Evolutionary conservation across 768 basidiomycete species (phyloP), one percentile per base, ranked within the genome.

Genomic region (Collybia sp.): DNA sequence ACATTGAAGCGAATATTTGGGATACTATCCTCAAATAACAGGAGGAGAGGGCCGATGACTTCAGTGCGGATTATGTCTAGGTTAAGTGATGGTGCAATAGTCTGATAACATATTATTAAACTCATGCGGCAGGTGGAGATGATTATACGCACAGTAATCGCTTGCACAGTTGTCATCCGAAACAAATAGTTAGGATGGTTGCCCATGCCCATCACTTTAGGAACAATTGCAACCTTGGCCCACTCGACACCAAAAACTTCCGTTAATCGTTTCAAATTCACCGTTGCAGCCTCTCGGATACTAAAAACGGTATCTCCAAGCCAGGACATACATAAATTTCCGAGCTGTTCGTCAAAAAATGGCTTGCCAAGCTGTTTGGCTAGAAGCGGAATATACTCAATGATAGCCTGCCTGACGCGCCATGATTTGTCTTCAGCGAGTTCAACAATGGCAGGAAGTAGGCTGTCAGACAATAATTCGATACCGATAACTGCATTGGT

Each of bases 1-100:
- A 98, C 94, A 63, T 98, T 98, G 77, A 99, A 99, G 32, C 96
- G 90, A 64, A 99, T 98, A 67, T 99, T 99, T 44, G 96, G 96
- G 61, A 99, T 98, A 10, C 90, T 83, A 62, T 99, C 96, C 43
- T 75, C 73, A 12, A 89, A 83, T 38, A 99, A 80, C 48, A 83
- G 76, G 47, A 95, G 69, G 42, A 98, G 78, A 33, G 88, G 85
- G 17, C 83, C 82, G 50, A 97, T 80, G 56, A 98, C 86, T 43
- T 89, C 87, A 40, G 85, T 76, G 30, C 81, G 81, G 53, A 97
- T 79, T 53, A 92, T 91, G 40, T 92, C 82, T 51, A 90, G 65
- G 52, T 79, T 88, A 56, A 99, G 72, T 12, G 91, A 88, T 1
- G 96, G 91, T 6, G 91, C 83, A 58, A 99, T 95, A n/a, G 91